Base-by-base conservation (phyloP, 345 rosid genomes). In the Camelina hispida region DNA sequence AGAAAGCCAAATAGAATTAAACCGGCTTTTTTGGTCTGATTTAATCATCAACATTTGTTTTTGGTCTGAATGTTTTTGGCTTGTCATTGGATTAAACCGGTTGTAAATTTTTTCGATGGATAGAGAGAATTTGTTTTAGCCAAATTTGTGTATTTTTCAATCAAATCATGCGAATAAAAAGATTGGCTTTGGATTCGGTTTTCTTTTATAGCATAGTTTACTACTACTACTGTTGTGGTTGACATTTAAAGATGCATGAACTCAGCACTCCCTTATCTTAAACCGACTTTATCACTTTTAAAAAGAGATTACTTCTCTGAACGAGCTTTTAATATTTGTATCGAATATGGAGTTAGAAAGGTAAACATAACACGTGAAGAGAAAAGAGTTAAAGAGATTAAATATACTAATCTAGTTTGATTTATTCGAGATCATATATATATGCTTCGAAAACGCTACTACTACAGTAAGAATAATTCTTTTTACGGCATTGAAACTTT, bases 161-260 rank as follows among this genome's bases (percentile, higher is more conserved):
- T 62, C 64, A 76, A 43, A 34, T 44, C 48, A 54, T 9, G 69
- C 42, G 64, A 69, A 69, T 63, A 70, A 63, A 63, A 34, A 34
- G 17, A 22, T 46, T 14, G 42, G 25, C 34, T 34, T 76, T 62
- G 70, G 75, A 76, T 69, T 69, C 65, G 18, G 2, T 62, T 46
- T 76, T 62, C 1, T 25, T 23, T 51, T 7, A 40, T 15, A 9
- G 44, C 48, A 58, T 59, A 58, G 23, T 58, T 62, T 15, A 17
- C 79, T 7, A n/a, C 22, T 2, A 69, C 30, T 37, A 38, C 42
- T 38, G 42, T 38, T 70, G 68, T 65, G 34, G 72, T 56, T 71
- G 75, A 70, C 76, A 77, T 34, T 69, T 46, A 47, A 77, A 63
- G 71, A 47, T 70, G 60, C 80, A 70, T 52, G 76, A 63, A 77